Evolutionary conservation across 1,284 basidiomycete genomes (phyloP).

Genomic region (Clitocybe nebularis): DNA sequence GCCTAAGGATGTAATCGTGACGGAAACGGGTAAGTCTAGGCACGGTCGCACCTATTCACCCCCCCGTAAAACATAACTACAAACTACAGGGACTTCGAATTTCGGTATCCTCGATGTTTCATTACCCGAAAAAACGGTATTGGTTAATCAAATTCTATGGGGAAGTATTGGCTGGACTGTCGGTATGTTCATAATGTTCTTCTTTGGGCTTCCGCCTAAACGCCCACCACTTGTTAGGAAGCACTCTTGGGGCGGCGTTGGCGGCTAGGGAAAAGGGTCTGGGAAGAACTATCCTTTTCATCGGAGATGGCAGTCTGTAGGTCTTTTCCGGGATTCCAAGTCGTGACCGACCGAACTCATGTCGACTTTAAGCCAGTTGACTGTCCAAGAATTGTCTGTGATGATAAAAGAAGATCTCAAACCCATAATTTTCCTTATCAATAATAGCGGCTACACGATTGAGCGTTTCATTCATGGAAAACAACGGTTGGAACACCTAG

Average conservation of each 20-base stretch:
- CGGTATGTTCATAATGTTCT: conserved; percentile 37
- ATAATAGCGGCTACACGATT: conserved; percentile 19
- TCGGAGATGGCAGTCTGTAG: conserved; percentile 79
- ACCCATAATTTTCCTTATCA: conserved; percentile 67
- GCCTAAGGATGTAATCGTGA: conserved; percentile 74
- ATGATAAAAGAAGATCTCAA: conserved; percentile 69
- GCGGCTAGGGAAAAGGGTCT: conserved; percentile 69
- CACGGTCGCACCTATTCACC: no score
- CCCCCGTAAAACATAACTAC: not conserved
- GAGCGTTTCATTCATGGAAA: conserved; percentile 20
- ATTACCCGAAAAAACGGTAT: conserved; percentile 62
- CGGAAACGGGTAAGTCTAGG: conserved; percentile 65
- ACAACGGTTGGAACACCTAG: conserved; percentile 11
- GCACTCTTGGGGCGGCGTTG: conserved; percentile 71
- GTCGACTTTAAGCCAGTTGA: conserved; percentile 59
- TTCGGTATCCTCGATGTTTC: conserved; percentile 79
- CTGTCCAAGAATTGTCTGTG: conserved; percentile 74
- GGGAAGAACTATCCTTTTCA: conserved; percentile 76
- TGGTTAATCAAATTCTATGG: conserved; percentile 80
- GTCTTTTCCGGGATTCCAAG: no score
- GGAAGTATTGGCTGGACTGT: conserved; percentile 87
- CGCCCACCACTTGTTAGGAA: conserved; percentile 26
- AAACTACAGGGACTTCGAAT: conserved; percentile 48
- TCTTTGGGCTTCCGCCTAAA: not conserved
- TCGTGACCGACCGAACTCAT: no score